Percentiles rank a stretch among this genome's conserved stretches.
Conservation (phyloP, 208 protist genomes). For the Leishmania gerbilli region DNA sequence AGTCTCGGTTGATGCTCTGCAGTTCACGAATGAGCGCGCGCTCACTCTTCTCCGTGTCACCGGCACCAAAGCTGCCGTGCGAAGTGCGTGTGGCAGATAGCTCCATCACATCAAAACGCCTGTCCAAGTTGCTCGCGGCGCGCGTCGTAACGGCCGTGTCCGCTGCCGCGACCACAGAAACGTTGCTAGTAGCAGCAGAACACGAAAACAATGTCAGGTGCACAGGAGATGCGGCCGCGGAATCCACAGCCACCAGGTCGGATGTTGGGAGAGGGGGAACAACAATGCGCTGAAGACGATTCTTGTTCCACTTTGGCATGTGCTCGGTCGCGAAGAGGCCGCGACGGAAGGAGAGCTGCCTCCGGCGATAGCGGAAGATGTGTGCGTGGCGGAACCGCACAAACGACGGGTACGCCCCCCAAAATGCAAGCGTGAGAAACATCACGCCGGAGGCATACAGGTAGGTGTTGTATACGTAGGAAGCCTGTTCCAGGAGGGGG, state of each 20-base stretch:
- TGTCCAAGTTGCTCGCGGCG: not conserved
- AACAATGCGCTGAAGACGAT: conserved; percentile 60
- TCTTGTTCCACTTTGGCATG: conserved; percentile 80
- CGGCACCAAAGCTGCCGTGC: conserved; percentile 24
- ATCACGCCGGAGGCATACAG: conserved; percentile 71
- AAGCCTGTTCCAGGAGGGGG: conserved; percentile 17
- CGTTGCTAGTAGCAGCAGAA: not conserved
- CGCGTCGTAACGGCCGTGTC: not conserved
- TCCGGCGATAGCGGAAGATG: conserved; percentile 57
- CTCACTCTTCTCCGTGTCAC: conserved; percentile 37
- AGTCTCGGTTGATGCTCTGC: conserved; percentile 38
- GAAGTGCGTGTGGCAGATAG: conserved; percentile 10
- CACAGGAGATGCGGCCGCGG: not conserved
- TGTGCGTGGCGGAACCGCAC: conserved; percentile 69
- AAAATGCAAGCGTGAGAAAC: conserved; percentile 51
- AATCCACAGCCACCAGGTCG: not conserved
- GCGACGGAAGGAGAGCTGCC: conserved; percentile 52
- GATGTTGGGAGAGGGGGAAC: conserved; percentile 33
- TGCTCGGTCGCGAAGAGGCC: conserved; percentile 69
- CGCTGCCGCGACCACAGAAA: conserved; percentile 14
- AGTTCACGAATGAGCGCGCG: conserved; percentile 16
- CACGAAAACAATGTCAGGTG: not conserved
- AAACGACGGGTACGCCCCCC: conserved; percentile 65
- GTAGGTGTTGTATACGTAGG: conserved; percentile 52
- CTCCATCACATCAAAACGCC: conserved; percentile 5